A percentile compares a stretch with the other conserved stretches of the same genome.
Evolutionary conservation across 345 rosid genomes (phyloP).

Genomic region (Microcos paniculata): DNA sequence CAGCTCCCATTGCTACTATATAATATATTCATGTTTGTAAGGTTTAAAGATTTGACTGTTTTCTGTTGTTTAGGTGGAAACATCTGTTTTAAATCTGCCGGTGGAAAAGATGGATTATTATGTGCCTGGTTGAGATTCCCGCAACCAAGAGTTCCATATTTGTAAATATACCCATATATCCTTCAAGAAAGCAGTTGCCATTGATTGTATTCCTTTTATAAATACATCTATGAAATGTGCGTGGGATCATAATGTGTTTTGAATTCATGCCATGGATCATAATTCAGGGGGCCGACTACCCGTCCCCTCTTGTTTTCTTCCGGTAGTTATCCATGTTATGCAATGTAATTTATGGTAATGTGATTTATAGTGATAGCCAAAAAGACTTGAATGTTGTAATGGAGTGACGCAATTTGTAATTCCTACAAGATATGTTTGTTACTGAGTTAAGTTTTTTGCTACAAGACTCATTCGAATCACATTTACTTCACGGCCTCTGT

Average conservation of each 20-base stretch:
- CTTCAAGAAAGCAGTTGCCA: background rate
- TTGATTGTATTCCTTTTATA: background rate
- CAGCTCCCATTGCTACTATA: background rate
- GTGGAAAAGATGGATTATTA: slow-evolving; percentile 96
- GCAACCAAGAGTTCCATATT: background rate
- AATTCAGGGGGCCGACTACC: background rate
- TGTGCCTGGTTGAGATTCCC: slow-evolving; percentile 57
- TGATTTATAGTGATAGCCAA: background rate
- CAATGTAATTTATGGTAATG: background rate
- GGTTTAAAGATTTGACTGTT: too few relatives aligned
- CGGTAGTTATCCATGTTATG: background rate
- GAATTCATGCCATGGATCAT: background rate
- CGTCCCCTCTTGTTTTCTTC: background rate
- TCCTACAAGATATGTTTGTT: background rate
- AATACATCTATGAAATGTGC: background rate
- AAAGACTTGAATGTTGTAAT: background rate
- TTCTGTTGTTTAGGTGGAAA: slow-evolving; percentile 54
- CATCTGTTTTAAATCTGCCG: slow-evolving; percentile 76
- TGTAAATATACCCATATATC: slow-evolving; percentile 19
- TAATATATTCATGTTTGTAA: too few relatives aligned
- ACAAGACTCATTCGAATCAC: background rate
- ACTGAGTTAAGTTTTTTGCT: background rate
- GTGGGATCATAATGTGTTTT: background rate
- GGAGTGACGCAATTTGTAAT: background rate
- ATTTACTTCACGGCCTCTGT: background rate